phyloP scores from a whole-genome alignment of 352 stramenopile species.

The Phytophthora cactorum region DNA sequence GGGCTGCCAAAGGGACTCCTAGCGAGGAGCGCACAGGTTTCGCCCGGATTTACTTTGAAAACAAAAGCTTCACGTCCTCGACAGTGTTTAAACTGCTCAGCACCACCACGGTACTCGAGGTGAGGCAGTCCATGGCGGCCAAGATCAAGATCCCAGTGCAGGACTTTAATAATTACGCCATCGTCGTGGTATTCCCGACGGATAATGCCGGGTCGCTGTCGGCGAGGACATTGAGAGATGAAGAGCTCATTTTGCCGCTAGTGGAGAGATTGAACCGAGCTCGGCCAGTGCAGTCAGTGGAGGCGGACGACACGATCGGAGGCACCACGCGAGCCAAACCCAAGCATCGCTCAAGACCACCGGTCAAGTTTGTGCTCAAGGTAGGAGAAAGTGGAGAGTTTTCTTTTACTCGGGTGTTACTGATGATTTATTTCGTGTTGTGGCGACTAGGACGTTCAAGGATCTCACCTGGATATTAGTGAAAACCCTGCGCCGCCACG shows the following conservation, averaged over 20 bases:
- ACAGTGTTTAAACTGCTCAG: constrained; percentile 79
- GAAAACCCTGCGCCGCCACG: constrained; percentile 40
- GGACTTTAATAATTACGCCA: constrained; percentile 79
- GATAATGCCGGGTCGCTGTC: constrained; percentile 65
- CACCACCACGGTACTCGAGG: constrained; percentile 75
- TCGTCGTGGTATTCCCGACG: constrained; percentile 82
- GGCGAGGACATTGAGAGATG: constrained; percentile 73
- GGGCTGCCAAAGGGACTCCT: constrained; percentile 26
- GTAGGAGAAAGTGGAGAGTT: constrained; percentile 22
- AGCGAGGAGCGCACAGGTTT: constrained; percentile 70
- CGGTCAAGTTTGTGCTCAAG: constrained; percentile 88
- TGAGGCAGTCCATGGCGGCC: constrained; percentile 79
- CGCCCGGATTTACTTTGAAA: constrained; percentile 87
- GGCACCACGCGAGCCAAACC: constrained; percentile 50
- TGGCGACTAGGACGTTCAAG: constrained; percentile 60
- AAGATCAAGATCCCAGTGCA: constrained; percentile 78
- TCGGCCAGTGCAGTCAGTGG: constrained; percentile 40
- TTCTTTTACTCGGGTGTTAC: constrained; percentile 1
- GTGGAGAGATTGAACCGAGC: constrained; percentile 72
- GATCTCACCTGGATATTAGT: constrained; percentile 74
- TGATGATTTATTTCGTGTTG: constrained; percentile 9
- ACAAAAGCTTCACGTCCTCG: constrained; percentile 81
- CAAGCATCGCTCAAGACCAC: constrained; percentile 64
- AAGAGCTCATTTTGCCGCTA: constrained; percentile 78
- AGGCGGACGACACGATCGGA: constrained; percentile 58